Percentiles rank a stretch among this genome's conserved stretches.
phyloP scores from a whole-genome alignment of 257 asterid genomes.

The Nicotiana tabacum region DNA sequence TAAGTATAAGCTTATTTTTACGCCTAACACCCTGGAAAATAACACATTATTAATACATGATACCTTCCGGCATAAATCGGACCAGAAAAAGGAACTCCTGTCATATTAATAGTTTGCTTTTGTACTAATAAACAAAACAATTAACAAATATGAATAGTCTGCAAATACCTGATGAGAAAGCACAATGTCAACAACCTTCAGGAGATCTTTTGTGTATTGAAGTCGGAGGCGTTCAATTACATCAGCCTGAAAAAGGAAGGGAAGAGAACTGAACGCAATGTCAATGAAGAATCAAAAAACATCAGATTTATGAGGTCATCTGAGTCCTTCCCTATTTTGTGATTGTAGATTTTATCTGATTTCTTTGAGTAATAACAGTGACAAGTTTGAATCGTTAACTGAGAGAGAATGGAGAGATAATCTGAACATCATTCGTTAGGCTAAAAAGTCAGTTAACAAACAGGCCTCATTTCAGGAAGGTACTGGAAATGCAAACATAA shows the following conservation, averaged over 20 bases:
- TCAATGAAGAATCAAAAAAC: background rate
- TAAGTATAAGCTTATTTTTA: conserved; percentile 76
- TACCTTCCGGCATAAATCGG: background rate
- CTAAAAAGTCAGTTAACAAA: no score
- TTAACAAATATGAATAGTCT: background rate
- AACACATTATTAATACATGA: conserved; percentile 1
- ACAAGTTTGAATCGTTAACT: background rate
- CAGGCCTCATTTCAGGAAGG: no score
- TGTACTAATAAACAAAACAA: background rate
- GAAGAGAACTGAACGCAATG: conserved; percentile 12
- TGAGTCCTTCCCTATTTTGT: background rate
- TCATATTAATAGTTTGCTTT: conserved; percentile 12
- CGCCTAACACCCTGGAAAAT: conserved; percentile 72
- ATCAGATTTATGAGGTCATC: background rate
- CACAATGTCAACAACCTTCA: conserved; percentile 89
- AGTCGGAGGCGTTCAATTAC: conserved; percentile 93
- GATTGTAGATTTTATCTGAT: background rate
- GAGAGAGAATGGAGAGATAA: no score
- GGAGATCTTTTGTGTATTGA: conserved; percentile 86
- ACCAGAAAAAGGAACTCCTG: conserved; percentile 3
- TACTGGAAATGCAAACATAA: no score
- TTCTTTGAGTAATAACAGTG: background rate
- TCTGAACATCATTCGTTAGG: no score
- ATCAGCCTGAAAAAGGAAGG: conserved; percentile 68
- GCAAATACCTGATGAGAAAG: conserved; percentile 88